These are phyloP conservation scores for Cercophora scortea DNA, from an alignment of 495 filamentous ascomycete genomes.

Conservation along the genomic window DNA sequence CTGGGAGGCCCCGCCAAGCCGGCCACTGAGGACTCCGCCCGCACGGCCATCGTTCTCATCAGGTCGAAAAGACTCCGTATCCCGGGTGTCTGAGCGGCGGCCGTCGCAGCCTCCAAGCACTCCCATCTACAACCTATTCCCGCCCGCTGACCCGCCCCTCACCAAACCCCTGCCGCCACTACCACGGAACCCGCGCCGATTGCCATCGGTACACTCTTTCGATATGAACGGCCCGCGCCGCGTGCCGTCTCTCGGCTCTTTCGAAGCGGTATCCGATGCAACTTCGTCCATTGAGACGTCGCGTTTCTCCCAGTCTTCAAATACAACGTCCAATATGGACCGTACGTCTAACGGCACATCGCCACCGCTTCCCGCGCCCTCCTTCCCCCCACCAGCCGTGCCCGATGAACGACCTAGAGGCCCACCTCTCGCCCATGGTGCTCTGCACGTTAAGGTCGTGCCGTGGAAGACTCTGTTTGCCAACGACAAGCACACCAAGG, in stretches of 20 bases:
- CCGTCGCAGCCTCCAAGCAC: constrained; percentile 9
- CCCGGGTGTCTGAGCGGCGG: constrained; percentile 11
- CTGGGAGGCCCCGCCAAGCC: background rate
- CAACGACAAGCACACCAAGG: background rate
- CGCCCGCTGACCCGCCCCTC: constrained; percentile 13
- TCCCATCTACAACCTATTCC: constrained; percentile 19
- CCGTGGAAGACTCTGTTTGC: background rate
- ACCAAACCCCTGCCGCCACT: constrained; percentile 19
- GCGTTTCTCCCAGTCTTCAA: constrained; percentile 10
- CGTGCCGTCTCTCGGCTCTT: constrained; percentile 10
- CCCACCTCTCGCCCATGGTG: background rate
- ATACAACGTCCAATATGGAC: constrained; percentile 3
- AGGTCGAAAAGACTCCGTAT: no score
- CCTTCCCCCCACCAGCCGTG: background rate
- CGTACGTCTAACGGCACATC: constrained; percentile 1
- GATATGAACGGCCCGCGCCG: constrained; percentile 8
- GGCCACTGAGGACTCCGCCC: background rate
- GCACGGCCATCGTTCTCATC: no score
- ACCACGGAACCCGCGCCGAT: background rate
- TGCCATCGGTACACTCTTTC: background rate
- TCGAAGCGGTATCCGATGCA: background rate
- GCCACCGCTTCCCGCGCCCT: background rate
- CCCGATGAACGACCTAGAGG: background rate
- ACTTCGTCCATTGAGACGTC: constrained; percentile 12
- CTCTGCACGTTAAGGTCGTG: background rate